These are phyloP conservation scores for Mimosa pudica DNA, from an alignment of 306 rosid genomes.

Conservation along the genomic window DNA sequence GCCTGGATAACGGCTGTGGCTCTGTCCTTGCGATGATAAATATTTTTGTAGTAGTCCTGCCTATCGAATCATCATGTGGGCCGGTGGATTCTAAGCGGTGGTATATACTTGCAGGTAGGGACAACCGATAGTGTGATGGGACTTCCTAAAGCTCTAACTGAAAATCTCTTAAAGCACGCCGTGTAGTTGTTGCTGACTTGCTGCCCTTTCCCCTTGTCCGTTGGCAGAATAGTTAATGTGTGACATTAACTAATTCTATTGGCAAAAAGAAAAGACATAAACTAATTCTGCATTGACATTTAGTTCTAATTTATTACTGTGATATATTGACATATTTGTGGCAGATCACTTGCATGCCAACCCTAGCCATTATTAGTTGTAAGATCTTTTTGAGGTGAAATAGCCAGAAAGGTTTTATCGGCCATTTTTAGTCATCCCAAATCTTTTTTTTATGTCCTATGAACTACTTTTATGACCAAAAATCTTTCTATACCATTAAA, in stretches of 20 bases:
- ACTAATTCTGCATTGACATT: conserved; percentile 10
- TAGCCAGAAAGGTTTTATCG: neutral
- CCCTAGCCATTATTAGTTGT: neutral
- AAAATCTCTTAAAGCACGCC: conserved; percentile 70
- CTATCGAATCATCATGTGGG: neutral
- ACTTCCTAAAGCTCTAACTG: conserved; percentile 79
- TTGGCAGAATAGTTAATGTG: conserved; percentile 17
- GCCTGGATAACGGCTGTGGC: neutral
- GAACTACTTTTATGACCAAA: neutral
- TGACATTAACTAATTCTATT: conserved; percentile 19
- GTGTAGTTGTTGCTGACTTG: conserved; percentile 43
- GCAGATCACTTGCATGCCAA: neutral
- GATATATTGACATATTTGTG: neutral
- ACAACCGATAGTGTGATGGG: conserved; percentile 98
- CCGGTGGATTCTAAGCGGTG: conserved; percentile 31
- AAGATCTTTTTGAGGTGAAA: neutral
- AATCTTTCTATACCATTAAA: too few relatives aligned
- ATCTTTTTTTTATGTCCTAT: neutral
- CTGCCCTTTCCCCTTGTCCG: conserved; percentile 25
- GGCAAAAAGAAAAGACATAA: too few relatives aligned
- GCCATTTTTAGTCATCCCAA: neutral
- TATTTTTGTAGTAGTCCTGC: neutral
- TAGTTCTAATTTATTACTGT: neutral
- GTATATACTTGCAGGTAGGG: conserved; percentile 66
- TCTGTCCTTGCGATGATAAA: neutral